A percentile compares a stretch with the other conserved stretches of the same genome.
phyloP scores from a whole-genome alignment of 2,329 filamentous ascomycete genomes.

The Beauveria sp. region DNA sequence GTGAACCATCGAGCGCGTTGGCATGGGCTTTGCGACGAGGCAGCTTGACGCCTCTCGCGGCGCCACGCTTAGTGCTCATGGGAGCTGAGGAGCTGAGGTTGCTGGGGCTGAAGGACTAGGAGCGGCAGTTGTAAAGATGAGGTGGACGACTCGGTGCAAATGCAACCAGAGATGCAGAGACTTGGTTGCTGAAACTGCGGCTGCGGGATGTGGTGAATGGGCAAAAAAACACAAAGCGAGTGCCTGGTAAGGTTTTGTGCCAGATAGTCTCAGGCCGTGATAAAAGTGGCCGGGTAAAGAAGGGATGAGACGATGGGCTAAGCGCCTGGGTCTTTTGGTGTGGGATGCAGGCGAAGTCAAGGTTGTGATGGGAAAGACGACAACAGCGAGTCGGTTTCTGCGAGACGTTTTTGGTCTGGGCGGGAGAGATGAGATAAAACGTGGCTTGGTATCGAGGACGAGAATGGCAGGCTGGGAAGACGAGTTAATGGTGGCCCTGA shows the following conservation, averaged over 20 bases:
- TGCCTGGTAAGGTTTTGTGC: not conserved
- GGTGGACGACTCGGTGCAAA: not conserved
- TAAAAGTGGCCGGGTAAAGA: slow-evolving; percentile 4
- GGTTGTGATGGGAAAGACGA: not conserved
- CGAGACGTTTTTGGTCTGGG: not conserved
- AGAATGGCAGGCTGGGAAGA: not conserved
- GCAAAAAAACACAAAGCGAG: not conserved
- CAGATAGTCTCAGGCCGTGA: not conserved
- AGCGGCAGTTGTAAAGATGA: not conserved
- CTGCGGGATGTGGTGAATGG: not conserved
- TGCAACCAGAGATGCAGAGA: not conserved
- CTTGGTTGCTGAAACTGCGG: not conserved
- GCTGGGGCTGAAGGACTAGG: not conserved
- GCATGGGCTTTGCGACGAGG: slow-evolving; percentile 26
- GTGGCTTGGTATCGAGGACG: not conserved
- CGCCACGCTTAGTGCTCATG: slow-evolving; percentile 25
- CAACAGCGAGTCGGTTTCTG: not conserved
- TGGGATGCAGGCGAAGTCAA: not conserved
- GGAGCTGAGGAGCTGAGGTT: not conserved
- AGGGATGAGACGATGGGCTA: not conserved
- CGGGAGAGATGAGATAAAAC: not conserved
- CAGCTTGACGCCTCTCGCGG: slow-evolving; percentile 24
- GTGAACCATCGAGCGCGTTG: slow-evolving; percentile 28
- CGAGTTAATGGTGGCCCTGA: not conserved
- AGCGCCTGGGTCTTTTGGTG: not conserved